Conservation (phyloP, 164 flowering plant genomes). For the Buxus sempervirens region DNA sequence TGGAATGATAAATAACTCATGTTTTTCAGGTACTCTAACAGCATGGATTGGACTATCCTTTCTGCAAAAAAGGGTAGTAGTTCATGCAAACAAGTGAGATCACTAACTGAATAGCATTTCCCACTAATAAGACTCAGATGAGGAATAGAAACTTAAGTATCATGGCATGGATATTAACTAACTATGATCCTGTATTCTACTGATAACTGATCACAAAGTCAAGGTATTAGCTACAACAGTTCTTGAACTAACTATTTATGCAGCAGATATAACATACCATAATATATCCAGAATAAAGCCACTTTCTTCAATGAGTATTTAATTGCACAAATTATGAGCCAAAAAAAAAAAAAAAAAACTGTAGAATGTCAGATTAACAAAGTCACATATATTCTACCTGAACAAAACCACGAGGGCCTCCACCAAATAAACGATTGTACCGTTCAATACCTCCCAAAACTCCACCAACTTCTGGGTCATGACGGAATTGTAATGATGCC, state of each 20-base stretch:
- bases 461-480: conserved; percentile 43
- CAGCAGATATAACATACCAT: not conserved
- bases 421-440: conserved; percentile 76
- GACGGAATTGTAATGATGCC: conserved; percentile 32
- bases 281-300: not conserved
- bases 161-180: too few species aligned
- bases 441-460: conserved; percentile 43
- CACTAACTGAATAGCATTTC: too few species aligned
- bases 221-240: not conserved
- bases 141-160: too few species aligned
- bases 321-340: not conserved
- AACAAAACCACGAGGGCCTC: conserved; percentile 34
- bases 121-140: too few species aligned
- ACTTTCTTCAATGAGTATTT: not conserved
- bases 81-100: too few species aligned
- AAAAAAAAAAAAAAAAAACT: not conserved
- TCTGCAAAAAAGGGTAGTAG: too few species aligned
- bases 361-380: not conserved
- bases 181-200: not conserved
- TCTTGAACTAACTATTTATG: not conserved
- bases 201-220: not conserved
- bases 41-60: too few species aligned
- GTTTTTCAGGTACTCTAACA: too few species aligned
- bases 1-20: too few species aligned
- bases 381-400: conserved; percentile 46